Percentiles rank a stretch among this genome's conserved stretches.
These are phyloP conservation scores for Stagonosporopsis chrysanthemi DNA, from an alignment of 2,329 filamentous ascomycete genomes.

Conservation along the genomic window DNA sequence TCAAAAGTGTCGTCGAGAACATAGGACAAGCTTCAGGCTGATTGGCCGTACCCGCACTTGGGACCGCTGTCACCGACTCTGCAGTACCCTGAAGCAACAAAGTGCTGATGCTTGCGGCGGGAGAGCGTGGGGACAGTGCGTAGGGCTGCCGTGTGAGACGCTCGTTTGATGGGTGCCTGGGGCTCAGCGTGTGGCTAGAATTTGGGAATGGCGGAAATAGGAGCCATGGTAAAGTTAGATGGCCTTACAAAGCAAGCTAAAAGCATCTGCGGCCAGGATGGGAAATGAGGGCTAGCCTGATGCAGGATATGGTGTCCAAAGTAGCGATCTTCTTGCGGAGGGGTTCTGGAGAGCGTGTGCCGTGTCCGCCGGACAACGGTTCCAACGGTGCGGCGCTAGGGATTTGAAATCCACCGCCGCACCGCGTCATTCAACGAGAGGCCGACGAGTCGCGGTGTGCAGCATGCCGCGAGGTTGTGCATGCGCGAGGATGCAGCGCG, in stretches of 20 bases:
- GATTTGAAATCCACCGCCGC: slow-evolving; percentile 22
- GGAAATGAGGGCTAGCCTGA: slow-evolving; percentile 25
- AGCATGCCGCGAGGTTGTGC: slow-evolving; percentile 30
- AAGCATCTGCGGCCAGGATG: slow-evolving; percentile 21
- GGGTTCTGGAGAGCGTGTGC: slow-evolving; percentile 18
- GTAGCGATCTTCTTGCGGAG: slow-evolving; percentile 26
- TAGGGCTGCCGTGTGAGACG: slow-evolving; percentile 39
- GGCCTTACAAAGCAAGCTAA: slow-evolving; percentile 33
- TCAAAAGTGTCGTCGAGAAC: slow-evolving; percentile 7
- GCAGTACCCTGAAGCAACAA: slow-evolving; percentile 26
- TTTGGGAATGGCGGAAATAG: slow-evolving; percentile 8
- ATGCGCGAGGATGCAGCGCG: slow-evolving; percentile 31
- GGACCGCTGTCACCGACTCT: slow-evolving; percentile 31
- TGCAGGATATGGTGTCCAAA: slow-evolving; percentile 34
- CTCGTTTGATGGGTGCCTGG: slow-evolving; percentile 27
- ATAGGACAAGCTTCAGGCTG: slow-evolving; percentile 37
- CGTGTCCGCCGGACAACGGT: slow-evolving; percentile 20
- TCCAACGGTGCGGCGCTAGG: slow-evolving; percentile 27
- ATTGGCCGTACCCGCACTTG: slow-evolving; percentile 23
- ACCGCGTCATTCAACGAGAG: slow-evolving; percentile 19
- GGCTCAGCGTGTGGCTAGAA: slow-evolving; percentile 29
- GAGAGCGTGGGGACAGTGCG: slow-evolving; percentile 36
- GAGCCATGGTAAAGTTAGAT: slow-evolving; percentile 14
- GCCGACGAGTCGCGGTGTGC: slow-evolving; percentile 34
- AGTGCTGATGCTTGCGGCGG: slow-evolving; percentile 42